Percentiles rank a stretch among this genome's conserved stretches.
These are phyloP conservation scores for Phycomyces nitens DNA, from an alignment of 192 early-diverging fungal genomes.

Conservation along the genomic window DNA sequence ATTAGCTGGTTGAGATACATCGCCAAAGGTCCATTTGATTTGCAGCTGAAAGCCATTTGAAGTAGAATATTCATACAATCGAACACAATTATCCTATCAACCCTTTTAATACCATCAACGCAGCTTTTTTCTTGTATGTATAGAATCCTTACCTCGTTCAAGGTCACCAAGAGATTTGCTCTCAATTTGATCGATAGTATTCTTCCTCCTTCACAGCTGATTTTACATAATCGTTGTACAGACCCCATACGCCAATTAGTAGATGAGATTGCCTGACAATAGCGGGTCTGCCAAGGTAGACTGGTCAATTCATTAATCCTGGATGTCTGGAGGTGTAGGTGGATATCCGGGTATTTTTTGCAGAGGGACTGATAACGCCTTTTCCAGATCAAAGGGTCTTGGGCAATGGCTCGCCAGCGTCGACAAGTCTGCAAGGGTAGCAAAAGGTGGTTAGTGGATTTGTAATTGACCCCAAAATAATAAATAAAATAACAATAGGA, in stretches of 20 bases:
- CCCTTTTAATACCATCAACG: background rate
- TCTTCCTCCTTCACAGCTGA: constrained; percentile 12
- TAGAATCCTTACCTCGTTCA: constrained; percentile 24
- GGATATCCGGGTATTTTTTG: constrained; percentile 16
- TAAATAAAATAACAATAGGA: background rate
- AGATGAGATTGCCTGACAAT: constrained; percentile 16
- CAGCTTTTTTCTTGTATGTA: background rate
- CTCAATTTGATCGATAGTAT: constrained; percentile 25
- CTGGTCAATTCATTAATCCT: background rate
- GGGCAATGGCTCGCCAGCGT: constrained; percentile 22
- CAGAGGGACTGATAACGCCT: constrained; percentile 10
- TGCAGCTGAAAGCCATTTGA: constrained; percentile 10
- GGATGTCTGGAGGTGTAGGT: constrained; percentile 6
- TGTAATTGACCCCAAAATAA: background rate
- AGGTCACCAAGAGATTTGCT: constrained; percentile 16
- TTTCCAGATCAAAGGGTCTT: constrained; percentile 27
- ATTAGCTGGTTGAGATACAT: background rate
- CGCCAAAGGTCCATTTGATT: constrained; percentile 26
- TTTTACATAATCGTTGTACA: constrained; percentile 16
- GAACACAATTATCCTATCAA: constrained; percentile 24
- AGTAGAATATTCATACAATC: constrained; percentile 22
- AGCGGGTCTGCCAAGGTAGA: constrained; percentile 24
- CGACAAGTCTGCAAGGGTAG: constrained; percentile 18
- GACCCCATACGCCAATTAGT: constrained; percentile 29
- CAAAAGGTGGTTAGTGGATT: background rate